Conservation (phyloP, 2,329 filamentous ascomycete species). For the Phyllosticta capitalensis region DNA sequence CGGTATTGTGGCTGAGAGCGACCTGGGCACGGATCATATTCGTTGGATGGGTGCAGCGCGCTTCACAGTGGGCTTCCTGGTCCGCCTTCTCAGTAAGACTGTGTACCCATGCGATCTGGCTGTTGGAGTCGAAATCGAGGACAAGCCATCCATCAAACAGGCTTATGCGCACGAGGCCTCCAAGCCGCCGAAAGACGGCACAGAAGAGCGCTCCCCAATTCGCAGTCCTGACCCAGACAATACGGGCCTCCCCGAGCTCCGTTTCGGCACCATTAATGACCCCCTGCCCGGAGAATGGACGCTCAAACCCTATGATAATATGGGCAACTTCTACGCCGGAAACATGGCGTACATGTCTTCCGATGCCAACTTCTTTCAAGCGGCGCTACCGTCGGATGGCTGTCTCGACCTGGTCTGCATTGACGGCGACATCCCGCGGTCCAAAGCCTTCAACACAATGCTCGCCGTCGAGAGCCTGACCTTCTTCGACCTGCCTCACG, state of each 20-base stretch:
- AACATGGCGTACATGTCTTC: conserved; percentile 93
- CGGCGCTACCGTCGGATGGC: conserved; percentile 73
- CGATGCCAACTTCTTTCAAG: conserved; percentile 78
- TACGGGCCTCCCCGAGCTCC: conserved; percentile 55
- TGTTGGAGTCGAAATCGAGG: conserved; percentile 68
- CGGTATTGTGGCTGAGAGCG: conserved; percentile 81
- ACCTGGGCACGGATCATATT: conserved; percentile 81
- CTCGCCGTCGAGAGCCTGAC: conserved; percentile 60
- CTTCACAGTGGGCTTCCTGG: conserved; percentile 78
- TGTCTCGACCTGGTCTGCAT: conserved; percentile 76
- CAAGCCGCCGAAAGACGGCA: conserved; percentile 15
- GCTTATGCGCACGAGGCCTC: conserved; percentile 48
- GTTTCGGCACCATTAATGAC: conserved; percentile 72
- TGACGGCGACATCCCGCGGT: conserved; percentile 61
- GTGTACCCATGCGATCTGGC: conserved; percentile 85
- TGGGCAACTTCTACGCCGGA: conserved; percentile 89
- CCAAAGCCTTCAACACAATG: conserved; percentile 60
- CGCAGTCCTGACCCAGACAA: conserved; percentile 9
- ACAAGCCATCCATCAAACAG: conserved; percentile 64
- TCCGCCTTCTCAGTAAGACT: conserved; percentile 63
- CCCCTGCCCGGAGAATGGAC: conserved; percentile 70
- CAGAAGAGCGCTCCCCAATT: conserved; percentile 16
- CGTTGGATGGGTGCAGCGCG: conserved; percentile 85
- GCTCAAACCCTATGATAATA: conserved; percentile 59
- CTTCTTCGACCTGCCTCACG: conserved; percentile 70